phyloP scores from a whole-genome alignment of 768 basidiomycete genomes.

The Termitomyces eurrhizus region DNA sequence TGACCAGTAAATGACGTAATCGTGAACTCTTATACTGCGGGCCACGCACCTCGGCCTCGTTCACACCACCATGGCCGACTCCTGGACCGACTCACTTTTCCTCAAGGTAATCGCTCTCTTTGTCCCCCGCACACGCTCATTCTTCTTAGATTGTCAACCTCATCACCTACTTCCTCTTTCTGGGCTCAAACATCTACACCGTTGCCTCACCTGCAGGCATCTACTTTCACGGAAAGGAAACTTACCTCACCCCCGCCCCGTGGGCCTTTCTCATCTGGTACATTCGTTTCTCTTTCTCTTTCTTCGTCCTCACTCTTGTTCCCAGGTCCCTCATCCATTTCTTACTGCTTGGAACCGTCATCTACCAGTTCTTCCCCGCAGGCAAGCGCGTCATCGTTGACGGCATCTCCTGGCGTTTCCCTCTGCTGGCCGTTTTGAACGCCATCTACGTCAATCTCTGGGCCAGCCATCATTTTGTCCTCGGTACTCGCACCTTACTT shows the following conservation, averaged over 20 bases:
- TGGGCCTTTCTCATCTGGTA: slow-evolving; percentile 93
- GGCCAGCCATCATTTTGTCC: slow-evolving; percentile 70
- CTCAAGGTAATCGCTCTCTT: slow-evolving; percentile 53
- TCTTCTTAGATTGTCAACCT: slow-evolving; percentile 65
- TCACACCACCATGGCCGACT: slow-evolving; percentile 46
- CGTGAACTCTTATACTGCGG: slow-evolving; percentile 2
- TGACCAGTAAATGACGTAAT: slow-evolving; percentile 10
- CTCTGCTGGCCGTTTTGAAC: slow-evolving; percentile 83
- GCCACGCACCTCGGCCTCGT: slow-evolving; percentile 6
- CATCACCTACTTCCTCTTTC: slow-evolving; percentile 76
- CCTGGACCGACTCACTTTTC: slow-evolving; percentile 77
- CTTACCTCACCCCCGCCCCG: slow-evolving; percentile 91
- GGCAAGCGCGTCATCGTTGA: slow-evolving; percentile 83
- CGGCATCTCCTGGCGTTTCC: slow-evolving; percentile 89
- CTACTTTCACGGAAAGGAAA: slow-evolving; percentile 75
- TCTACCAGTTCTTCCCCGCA: slow-evolving; percentile 81
- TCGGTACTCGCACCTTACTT: slow-evolving; percentile 33
- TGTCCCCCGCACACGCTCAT: background rate
- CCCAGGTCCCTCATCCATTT: slow-evolving; percentile 82
- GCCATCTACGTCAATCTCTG: slow-evolving; percentile 87
- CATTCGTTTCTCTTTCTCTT: slow-evolving; percentile 14
- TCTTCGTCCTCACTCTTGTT: slow-evolving; percentile 12
- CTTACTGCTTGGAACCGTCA: slow-evolving; percentile 84
- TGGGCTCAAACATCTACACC: slow-evolving; percentile 90
- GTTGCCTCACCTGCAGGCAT: slow-evolving; percentile 70